Percentiles rank a stretch among this genome's conserved stretches.
Evolutionary conservation across 805 yeast genomes (phyloP).

Genomic region (Kuraishia cidri): DNA sequence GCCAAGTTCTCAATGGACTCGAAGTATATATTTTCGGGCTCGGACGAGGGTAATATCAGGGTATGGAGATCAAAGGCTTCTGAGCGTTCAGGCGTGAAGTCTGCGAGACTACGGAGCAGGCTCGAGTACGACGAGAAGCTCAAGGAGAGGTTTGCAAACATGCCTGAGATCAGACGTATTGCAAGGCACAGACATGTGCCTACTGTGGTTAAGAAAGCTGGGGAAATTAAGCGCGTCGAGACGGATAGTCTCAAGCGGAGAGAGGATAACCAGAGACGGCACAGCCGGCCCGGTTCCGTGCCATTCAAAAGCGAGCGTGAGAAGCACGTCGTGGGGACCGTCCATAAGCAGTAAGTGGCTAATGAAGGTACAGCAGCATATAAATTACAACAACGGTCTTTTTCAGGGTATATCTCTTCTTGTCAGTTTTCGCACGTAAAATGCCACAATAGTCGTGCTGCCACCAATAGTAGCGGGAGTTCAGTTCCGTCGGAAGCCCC

Average conservation of each 20-base stretch:
- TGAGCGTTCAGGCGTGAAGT: conserved; percentile 75
- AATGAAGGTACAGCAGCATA: no score
- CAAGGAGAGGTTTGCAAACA: conserved; percentile 85
- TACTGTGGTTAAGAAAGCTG: conserved; percentile 76
- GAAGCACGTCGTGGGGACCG: conserved; percentile 81
- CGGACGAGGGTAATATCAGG: conserved; percentile 94
- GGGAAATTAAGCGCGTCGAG: conserved; percentile 76
- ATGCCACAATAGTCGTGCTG: no score
- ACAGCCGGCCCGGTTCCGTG: conserved; percentile 54
- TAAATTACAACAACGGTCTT: no score
- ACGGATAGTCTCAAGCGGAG: conserved; percentile 65
- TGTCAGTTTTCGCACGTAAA: no score
- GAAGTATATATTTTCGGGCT: conserved; percentile 78
- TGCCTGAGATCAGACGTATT: conserved; percentile 94
- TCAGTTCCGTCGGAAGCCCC: no score
- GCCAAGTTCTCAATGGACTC: conserved; percentile 85
- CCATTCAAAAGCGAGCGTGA: conserved; percentile 66
- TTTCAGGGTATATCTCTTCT: no score
- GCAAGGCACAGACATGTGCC: conserved; percentile 92
- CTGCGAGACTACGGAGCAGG: conserved; percentile 71
- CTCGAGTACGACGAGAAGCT: conserved; percentile 87
- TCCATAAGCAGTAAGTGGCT: conserved; percentile 34
- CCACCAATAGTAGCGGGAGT: no score
- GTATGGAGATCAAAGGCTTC: conserved; percentile 87
- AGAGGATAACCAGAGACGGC: conserved; percentile 76